These are phyloP conservation scores for Trifolium pratense DNA, from an alignment of 306 rosid species.

Conservation along the genomic window DNA sequence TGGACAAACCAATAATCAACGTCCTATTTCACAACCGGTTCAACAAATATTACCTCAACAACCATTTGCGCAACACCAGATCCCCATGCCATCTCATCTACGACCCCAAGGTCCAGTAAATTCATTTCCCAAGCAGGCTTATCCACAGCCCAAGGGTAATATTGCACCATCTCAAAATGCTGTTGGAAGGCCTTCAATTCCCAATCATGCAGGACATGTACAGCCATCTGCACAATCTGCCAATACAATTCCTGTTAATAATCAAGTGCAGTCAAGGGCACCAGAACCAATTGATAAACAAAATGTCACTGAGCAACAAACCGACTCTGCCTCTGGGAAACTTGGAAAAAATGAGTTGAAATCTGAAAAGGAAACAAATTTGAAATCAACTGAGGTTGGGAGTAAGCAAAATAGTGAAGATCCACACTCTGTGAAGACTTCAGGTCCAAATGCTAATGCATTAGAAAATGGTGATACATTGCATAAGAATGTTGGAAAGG, in stretches of 20 bases:
- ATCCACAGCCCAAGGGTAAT: constrained; percentile 57
- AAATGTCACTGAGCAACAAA: constrained; percentile 43
- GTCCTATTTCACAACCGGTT: constrained; percentile 59
- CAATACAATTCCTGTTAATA: constrained; percentile 51
- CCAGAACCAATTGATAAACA: constrained; percentile 49
- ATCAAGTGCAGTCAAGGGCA: constrained; percentile 50
- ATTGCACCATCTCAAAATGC: constrained; percentile 60
- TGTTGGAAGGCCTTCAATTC: constrained; percentile 61
- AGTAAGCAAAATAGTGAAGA: constrained; percentile 53
- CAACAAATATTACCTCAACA: constrained; percentile 67
- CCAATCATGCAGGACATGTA: constrained; percentile 57
- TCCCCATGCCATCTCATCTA: constrained; percentile 55
- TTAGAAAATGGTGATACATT: constrained; percentile 57
- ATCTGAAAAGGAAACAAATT: constrained; percentile 53
- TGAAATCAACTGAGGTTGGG: constrained; percentile 46
- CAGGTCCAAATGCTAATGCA: constrained; percentile 41
- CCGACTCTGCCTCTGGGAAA: constrained; percentile 51
- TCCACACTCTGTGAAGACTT: constrained; percentile 46
- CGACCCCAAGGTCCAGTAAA: constrained; percentile 67
- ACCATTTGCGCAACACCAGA: constrained; percentile 61
- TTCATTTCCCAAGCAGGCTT: constrained; percentile 59
- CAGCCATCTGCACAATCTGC: constrained; percentile 64
- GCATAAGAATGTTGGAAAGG: constrained; percentile 52
- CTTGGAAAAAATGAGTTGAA: constrained; percentile 49
- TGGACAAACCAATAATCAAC: constrained; percentile 63